Evolutionary conservation across 176 grass and related monocot genomes (phyloP).

Genomic region (Triticum dicoccoides): DNA sequence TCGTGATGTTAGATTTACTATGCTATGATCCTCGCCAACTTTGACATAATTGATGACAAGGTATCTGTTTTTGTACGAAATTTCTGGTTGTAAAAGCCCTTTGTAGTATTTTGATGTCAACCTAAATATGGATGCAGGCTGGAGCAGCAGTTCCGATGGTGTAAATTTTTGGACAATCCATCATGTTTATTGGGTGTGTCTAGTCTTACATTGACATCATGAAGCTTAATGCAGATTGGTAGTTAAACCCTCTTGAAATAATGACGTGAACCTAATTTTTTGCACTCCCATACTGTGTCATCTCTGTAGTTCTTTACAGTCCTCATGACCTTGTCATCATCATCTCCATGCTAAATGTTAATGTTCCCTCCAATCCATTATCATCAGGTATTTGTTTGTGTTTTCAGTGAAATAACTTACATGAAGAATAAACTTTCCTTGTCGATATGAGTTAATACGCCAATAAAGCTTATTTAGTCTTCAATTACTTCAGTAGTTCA

Average conservation of each 20-base stretch:
- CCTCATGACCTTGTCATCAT: constrained; percentile 28
- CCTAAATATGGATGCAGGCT: constrained; percentile 27
- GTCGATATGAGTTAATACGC: background rate
- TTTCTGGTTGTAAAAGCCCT: background rate
- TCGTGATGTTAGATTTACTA: constrained; percentile 49
- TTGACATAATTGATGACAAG: constrained; percentile 51
- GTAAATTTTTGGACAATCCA: constrained; percentile 47
- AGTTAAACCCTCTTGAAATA: constrained; percentile 36
- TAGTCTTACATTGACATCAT: constrained; percentile 55
- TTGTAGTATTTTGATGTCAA: constrained; percentile 1
- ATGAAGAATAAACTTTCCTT: background rate
- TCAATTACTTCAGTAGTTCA: background rate
- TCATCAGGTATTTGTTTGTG: background rate
- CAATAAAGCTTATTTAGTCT: background rate
- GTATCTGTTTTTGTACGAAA: constrained; percentile 18
- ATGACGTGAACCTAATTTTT: background rate
- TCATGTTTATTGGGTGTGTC: constrained; percentile 55
- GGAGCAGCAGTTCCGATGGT: constrained; percentile 45
- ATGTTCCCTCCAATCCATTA: background rate
- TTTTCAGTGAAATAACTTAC: background rate
- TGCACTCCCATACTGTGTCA: background rate
- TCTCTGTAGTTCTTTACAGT: constrained; percentile 10
- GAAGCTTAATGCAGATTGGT: constrained; percentile 42
- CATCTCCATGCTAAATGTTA: background rate
- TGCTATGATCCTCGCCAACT: constrained; percentile 57